Conservation (phyloP, 768 basidiomycete genomes). For the Collybiopsis luxurians region DNA sequence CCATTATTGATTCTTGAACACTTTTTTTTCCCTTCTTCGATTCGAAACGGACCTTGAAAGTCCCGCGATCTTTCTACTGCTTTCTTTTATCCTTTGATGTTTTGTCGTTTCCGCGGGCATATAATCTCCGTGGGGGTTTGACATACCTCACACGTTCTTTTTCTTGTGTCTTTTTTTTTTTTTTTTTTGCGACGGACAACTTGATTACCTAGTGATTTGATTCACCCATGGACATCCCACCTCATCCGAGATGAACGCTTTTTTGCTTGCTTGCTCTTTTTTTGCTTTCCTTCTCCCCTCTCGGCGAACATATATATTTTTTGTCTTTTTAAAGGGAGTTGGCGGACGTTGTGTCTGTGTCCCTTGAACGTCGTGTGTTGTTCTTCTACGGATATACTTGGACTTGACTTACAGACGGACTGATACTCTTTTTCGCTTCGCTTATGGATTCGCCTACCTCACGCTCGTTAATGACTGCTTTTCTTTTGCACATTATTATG, state of each 20-base stretch:
- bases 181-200: too few species aligned
- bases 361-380: too few species aligned
- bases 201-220: too few species aligned
- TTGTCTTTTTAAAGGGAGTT: too few species aligned
- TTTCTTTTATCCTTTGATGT: neutral
- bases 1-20: neutral
- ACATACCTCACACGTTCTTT: neutral
- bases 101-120: neutral
- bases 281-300: too few species aligned
- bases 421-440: neutral
- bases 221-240: too few species aligned
- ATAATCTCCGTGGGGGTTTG: neutral
- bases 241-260: slow-evolving; percentile 1
- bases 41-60: neutral
- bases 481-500: neutral
- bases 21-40: neutral
- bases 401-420: neutral
- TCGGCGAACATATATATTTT: too few species aligned
- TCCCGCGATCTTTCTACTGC: neutral
- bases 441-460: slow-evolving; percentile 9
- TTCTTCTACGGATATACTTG: neutral
- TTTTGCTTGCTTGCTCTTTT: too few species aligned
- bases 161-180: neutral
- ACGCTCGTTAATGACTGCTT: slow-evolving; percentile 5
- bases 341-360: too few species aligned